Percentiles rank a stretch among this genome's conserved stretches.
Evolutionary conservation across 257 asterid species (phyloP).

Genomic region (Lycium barbarum): DNA sequence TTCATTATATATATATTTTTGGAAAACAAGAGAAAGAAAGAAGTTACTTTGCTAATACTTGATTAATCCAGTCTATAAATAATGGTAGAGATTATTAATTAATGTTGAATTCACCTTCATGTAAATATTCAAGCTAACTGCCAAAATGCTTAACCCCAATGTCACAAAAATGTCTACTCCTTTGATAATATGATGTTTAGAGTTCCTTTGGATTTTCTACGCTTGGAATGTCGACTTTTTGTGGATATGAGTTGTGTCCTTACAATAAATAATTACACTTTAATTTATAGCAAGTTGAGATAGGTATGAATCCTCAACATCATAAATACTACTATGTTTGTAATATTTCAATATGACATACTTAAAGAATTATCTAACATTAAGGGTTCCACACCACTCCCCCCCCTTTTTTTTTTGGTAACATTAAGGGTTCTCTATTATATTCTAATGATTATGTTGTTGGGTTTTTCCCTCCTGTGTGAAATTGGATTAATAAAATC

Average conservation of each 20-base stretch:
- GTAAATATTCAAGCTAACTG: slow-evolving; percentile 9
- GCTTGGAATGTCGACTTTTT: background rate
- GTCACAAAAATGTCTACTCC: background rate
- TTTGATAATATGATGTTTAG: background rate
- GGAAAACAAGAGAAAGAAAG: background rate
- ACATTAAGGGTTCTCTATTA: too few species aligned
- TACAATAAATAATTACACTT: too few species aligned
- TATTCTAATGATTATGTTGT: too few species aligned
- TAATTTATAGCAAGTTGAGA: too few species aligned
- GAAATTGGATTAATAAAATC: too few species aligned
- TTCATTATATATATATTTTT: background rate
- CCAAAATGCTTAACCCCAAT: background rate
- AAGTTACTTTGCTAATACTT: background rate
- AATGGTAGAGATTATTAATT: slow-evolving; percentile 10
- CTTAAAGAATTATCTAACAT: too few species aligned
- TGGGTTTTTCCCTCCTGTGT: too few species aligned
- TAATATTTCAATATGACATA: too few species aligned
- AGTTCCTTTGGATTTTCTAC: background rate
- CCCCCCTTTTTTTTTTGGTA: too few species aligned
- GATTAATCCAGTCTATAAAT: slow-evolving; percentile 1
- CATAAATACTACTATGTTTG: too few species aligned
- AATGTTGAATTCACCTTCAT: slow-evolving; percentile 14
- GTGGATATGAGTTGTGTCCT: background rate
- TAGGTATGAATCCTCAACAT: too few species aligned
- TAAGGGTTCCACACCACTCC: too few species aligned